phyloP scores from a whole-genome alignment of 331 rosid genomes.

The Acacia pycnantha region DNA sequence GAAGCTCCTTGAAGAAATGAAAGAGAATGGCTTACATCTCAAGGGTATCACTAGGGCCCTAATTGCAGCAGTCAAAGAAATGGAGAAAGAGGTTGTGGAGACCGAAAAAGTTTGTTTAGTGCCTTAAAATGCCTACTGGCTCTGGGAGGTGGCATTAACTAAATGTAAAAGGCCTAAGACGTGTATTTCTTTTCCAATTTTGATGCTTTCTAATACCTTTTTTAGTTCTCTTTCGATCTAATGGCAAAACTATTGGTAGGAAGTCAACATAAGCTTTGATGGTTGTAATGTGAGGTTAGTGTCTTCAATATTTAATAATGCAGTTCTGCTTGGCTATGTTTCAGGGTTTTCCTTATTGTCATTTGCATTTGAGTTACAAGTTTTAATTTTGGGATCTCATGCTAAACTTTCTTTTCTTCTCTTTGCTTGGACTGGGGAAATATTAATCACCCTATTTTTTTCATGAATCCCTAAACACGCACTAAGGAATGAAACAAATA shows the following conservation, averaged over 20 bases:
- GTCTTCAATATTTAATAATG: neutral
- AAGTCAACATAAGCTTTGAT: constrained; percentile 4
- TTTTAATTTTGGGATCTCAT: neutral
- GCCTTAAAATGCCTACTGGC: neutral
- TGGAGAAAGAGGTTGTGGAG: constrained; percentile 56
- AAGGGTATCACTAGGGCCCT: constrained; percentile 70
- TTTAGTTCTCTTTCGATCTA: neutral
- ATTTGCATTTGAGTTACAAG: neutral
- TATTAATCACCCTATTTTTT: neutral
- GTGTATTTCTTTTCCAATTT: constrained; percentile 25
- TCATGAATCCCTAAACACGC: neutral
- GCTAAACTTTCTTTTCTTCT: neutral
- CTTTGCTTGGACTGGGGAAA: neutral
- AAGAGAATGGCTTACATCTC: constrained; percentile 65
- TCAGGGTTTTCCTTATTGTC: constrained; percentile 4
- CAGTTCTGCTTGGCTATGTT: constrained; percentile 7
- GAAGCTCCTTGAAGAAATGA: constrained; percentile 75
- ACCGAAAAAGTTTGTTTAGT: constrained; percentile 27
- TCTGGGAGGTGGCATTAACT: neutral
- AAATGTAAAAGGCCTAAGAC: constrained; percentile 14
- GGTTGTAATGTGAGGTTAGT: constrained; percentile 3
- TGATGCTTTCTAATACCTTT: neutral
- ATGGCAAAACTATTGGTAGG: constrained; percentile 19
- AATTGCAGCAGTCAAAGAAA: constrained; percentile 76
- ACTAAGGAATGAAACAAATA: neutral